These are phyloP conservation scores for Stylosanthes scabra DNA, from an alignment of 331 rosid species.

Conservation along the genomic window DNA sequence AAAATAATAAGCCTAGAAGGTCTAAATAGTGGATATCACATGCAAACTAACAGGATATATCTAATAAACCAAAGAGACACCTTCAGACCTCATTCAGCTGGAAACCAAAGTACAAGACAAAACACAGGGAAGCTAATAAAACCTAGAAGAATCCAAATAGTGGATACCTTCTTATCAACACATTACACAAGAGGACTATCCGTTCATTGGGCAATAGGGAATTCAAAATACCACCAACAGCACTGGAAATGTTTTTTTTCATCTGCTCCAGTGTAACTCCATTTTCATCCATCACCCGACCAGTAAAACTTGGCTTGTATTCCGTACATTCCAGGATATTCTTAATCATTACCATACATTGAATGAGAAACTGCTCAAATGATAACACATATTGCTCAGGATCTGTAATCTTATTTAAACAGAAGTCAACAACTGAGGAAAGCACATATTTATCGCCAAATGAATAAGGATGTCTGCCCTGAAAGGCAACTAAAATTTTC, in stretches of 20 bases:
- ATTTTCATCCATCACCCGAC: constrained; percentile 93
- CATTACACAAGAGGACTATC: constrained; percentile 69
- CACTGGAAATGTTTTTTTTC: constrained; percentile 81
- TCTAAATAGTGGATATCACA: constrained; percentile 2
- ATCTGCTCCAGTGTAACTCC: constrained; percentile 74
- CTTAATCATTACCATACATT: constrained; percentile 95
- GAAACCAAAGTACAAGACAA: constrained; percentile 36
- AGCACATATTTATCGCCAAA: constrained; percentile 90
- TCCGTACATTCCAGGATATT: constrained; percentile 91
- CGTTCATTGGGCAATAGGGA: constrained; percentile 89
- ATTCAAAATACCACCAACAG: constrained; percentile 75
- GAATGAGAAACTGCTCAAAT: constrained; percentile 92
- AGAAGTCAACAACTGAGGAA: constrained; percentile 77
- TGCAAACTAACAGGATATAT: constrained; percentile 2
- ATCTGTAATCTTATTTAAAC: constrained; percentile 86
- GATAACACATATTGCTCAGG: constrained; percentile 75
- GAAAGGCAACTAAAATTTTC: constrained; percentile 90
- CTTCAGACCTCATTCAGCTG: constrained; percentile 28
- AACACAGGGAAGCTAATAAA: constrained; percentile 29
- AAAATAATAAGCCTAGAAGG: constrained; percentile 3
- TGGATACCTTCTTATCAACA: constrained; percentile 82
- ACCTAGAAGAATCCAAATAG: constrained; percentile 24
- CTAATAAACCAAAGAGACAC: constrained; percentile 11
- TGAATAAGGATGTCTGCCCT: constrained; percentile 90
- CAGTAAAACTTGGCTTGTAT: constrained; percentile 84